These are phyloP conservation scores for Penicillium oxalicum DNA, from an alignment of 2,329 filamentous ascomycete genomes.

Conservation along the genomic window DNA sequence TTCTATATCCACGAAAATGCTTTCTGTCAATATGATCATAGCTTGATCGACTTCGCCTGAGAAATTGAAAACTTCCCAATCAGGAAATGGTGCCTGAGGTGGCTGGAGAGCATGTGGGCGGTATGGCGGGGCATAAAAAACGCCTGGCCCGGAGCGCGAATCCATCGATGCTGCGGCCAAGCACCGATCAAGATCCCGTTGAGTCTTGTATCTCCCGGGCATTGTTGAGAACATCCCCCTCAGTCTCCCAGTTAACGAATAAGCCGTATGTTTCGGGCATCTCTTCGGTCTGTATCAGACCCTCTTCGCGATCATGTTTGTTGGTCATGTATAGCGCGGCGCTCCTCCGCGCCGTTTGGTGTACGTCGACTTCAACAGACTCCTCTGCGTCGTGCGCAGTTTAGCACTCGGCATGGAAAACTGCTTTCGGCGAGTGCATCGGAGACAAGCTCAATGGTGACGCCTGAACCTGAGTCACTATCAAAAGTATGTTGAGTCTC, in stretches of 20 bases:
- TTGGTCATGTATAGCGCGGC: slow-evolving; percentile 28
- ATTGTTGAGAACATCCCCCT: neutral
- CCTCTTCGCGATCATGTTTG: slow-evolving; percentile 33
- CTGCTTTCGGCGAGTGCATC: neutral
- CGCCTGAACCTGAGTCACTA: neutral
- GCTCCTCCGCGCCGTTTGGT: slow-evolving; percentile 18
- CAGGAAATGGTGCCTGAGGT: slow-evolving; percentile 3
- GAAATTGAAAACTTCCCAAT: neutral
- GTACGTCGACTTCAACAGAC: slow-evolving; percentile 24
- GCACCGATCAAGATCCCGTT: neutral
- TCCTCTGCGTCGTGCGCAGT: slow-evolving; percentile 11
- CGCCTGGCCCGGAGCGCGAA: slow-evolving; percentile 6
- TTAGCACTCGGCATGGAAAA: slow-evolving; percentile 3
- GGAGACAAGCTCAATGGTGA: neutral
- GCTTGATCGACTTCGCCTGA: neutral
- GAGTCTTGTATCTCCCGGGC: slow-evolving; percentile 1
- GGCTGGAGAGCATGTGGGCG: slow-evolving; percentile 4
- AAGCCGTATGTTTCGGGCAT: slow-evolving; percentile 35
- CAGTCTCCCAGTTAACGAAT: neutral
- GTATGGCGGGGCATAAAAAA: slow-evolving; percentile 17
- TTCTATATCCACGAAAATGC: too few relatives aligned
- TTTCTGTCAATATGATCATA: too few relatives aligned
- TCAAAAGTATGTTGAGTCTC: neutral
- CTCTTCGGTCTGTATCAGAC: slow-evolving; percentile 33
- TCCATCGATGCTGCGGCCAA: neutral